Percentiles rank a stretch among this genome's conserved stretches.
Evolutionary conservation across 2,329 filamentous ascomycete genomes (phyloP).

Genomic region (Tympanopsis confertula): DNA sequence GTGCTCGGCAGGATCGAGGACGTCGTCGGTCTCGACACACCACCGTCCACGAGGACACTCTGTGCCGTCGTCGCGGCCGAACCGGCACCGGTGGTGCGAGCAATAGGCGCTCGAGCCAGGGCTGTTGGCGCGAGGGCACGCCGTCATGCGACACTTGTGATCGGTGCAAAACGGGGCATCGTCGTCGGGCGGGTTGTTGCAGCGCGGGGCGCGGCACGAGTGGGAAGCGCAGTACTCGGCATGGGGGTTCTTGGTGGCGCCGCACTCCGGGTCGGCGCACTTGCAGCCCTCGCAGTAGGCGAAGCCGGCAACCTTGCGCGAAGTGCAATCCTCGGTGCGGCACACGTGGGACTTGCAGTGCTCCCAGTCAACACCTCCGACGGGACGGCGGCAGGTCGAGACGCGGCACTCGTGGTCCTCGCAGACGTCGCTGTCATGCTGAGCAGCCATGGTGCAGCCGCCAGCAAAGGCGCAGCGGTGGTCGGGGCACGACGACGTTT

Average conservation of each 20-base stretch:
- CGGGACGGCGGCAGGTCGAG: not conserved
- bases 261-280: not conserved
- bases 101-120: not conserved
- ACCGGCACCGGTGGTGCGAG: not conserved
- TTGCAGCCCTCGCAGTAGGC: not conserved
- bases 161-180: not conserved
- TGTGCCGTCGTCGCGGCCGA: not conserved
- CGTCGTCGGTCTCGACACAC: not conserved
- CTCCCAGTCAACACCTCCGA: not conserved
- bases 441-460: not conserved
- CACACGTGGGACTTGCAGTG: not conserved
- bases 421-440: not conserved
- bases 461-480: not conserved
- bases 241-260: not conserved
- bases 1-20: not conserved
- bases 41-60: not conserved
- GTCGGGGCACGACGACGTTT: not conserved
- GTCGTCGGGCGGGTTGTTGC: not conserved
- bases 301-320: not conserved
- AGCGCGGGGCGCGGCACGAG: not conserved
- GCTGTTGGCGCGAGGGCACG: not conserved
- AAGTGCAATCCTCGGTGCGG: not conserved
- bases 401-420: not conserved
- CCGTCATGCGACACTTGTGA: not conserved
- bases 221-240: not conserved